Evolutionary conservation across 2,329 filamentous ascomycete genomes (phyloP).

Genomic region (Cadophora malorum): DNA sequence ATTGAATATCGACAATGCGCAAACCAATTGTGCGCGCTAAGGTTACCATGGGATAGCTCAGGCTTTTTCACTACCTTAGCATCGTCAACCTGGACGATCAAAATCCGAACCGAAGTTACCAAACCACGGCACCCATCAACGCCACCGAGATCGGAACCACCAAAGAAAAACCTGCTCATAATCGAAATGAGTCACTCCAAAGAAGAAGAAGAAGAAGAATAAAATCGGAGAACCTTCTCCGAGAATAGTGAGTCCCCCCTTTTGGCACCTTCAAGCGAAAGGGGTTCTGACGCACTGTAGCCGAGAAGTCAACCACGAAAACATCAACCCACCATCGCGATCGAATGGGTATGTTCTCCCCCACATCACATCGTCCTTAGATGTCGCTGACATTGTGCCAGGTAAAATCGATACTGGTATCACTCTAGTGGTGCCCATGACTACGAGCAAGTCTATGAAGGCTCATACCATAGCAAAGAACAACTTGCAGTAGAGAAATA

Average conservation of each 20-base stretch:
- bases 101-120: neutral
- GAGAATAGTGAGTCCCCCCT: slow-evolving; percentile 8
- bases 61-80: neutral
- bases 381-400: neutral
- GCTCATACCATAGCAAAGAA: neutral
- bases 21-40: slow-evolving; percentile 2
- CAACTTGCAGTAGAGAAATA: neutral
- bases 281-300: neutral
- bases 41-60: neutral
- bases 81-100: neutral
- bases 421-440: neutral
- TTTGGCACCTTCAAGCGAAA: neutral
- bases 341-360: neutral
- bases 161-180: neutral
- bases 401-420: neutral
- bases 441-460: neutral
- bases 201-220: neutral
- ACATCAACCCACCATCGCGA: neutral
- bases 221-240: slow-evolving; percentile 1
- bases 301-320: neutral
- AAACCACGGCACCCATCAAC: neutral
- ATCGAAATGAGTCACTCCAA: neutral
- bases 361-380: too few relatives aligned
- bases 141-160: neutral
- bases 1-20: neutral